These are phyloP conservation scores for Paramyrothecium sp. DNA, from an alignment of 2,329 filamentous ascomycete species.

Conservation along the genomic window DNA sequence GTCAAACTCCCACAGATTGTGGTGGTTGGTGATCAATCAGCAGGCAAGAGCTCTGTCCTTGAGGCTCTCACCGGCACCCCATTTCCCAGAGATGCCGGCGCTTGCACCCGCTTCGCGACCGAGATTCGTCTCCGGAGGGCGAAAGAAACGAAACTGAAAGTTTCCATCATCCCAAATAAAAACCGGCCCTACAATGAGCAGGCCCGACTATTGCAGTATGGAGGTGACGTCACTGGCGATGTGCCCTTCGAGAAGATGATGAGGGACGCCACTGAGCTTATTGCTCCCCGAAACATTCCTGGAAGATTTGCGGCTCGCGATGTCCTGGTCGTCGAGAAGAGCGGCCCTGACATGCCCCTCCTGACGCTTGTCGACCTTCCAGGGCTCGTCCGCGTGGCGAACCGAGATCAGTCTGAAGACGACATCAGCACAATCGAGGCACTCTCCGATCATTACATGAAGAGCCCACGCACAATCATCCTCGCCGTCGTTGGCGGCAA, in stretches of 20 bases:
- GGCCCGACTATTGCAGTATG: slow-evolving; percentile 44
- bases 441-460: slow-evolving; percentile 54
- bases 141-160: slow-evolving; percentile 40
- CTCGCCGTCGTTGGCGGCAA: slow-evolving; percentile 55
- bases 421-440: slow-evolving; percentile 52
- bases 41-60: slow-evolving; percentile 63
- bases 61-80: slow-evolving; percentile 62
- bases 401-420: slow-evolving; percentile 48
- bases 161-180: slow-evolving; percentile 56
- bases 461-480: slow-evolving; percentile 53
- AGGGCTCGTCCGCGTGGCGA: slow-evolving; percentile 54
- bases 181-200: slow-evolving; percentile 45
- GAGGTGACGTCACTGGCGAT: slow-evolving; percentile 41
- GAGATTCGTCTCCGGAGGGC: slow-evolving; percentile 55
- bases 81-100: slow-evolving; percentile 57
- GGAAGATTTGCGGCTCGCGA: slow-evolving; percentile 51
- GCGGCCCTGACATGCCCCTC: slow-evolving; percentile 57
- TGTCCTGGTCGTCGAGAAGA: slow-evolving; percentile 58
- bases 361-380: slow-evolving; percentile 63
- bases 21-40: slow-evolving; percentile 63
- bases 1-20: slow-evolving; percentile 60
- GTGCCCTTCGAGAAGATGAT: slow-evolving; percentile 50
- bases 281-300: slow-evolving; percentile 47
- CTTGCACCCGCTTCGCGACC: slow-evolving; percentile 62
- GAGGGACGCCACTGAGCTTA: slow-evolving; percentile 48